A percentile compares a stretch with the other conserved stretches of the same genome.
These are phyloP conservation scores for Helotiales sp. DNA, from an alignment of 2,329 filamentous ascomycete species.

Conservation along the genomic window DNA sequence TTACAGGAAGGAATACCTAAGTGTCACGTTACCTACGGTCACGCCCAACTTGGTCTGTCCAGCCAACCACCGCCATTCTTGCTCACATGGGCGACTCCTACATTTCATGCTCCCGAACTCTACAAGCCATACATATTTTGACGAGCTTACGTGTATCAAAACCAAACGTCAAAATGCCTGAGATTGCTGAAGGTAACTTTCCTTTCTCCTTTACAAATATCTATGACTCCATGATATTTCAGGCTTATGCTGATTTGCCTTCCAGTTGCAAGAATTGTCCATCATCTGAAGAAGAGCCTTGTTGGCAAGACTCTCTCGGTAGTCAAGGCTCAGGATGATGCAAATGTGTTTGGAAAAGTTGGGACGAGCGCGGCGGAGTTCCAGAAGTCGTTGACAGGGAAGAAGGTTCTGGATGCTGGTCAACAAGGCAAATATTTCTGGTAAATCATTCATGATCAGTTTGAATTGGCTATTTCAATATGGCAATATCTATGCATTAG, in stretches of 20 bases:
- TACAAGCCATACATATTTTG: not conserved
- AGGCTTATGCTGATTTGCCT: not conserved
- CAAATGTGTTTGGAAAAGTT: constrained; percentile 87
- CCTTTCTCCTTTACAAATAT: not conserved
- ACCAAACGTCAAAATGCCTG: constrained; percentile 55
- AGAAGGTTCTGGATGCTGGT: constrained; percentile 70
- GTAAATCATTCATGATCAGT: constrained; percentile 43
- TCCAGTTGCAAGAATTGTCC: constrained; percentile 79
- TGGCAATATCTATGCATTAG: not conserved
- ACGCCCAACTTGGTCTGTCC: not conserved
- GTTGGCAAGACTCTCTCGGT: constrained; percentile 79
- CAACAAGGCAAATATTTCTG: constrained; percentile 99
- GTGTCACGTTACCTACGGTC: not conserved
- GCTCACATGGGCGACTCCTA: not conserved
- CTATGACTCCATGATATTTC: constrained; percentile 1
- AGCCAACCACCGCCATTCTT: not conserved
- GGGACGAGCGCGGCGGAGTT: constrained; percentile 80
- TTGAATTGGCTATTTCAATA: not conserved
- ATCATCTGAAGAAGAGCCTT: constrained; percentile 82
- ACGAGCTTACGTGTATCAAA: constrained; percentile 1
- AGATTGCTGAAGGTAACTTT: constrained; percentile 62
- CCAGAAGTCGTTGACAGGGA: constrained; percentile 73
- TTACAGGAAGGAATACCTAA: not conserved
- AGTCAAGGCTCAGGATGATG: constrained; percentile 76
- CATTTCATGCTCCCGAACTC: not conserved